These are phyloP conservation scores for Dactylis glomerata DNA, from an alignment of 176 grass and related monocot species.

Conservation along the genomic window DNA sequence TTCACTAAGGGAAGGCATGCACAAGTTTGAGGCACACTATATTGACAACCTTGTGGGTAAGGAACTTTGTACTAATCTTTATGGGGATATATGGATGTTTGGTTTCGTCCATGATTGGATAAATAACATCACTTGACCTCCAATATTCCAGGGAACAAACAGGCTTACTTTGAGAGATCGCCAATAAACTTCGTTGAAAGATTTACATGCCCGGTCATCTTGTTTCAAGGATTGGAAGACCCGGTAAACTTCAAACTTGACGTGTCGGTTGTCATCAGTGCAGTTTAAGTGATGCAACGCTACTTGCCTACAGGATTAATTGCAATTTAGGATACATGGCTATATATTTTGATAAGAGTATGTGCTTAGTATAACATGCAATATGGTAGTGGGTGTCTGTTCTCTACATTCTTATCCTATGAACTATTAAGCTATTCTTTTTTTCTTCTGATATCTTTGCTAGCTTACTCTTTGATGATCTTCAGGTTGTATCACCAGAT, in stretches of 20 bases:
- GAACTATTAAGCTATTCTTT: background rate
- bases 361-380: background rate
- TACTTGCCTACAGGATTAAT: background rate
- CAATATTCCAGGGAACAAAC: conserved; percentile 56
- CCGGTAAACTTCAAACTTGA: conserved; percentile 51
- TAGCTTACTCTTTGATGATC: conserved; percentile 3
- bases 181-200: conserved; percentile 88
- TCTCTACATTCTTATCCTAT: background rate
- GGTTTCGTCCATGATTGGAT: background rate
- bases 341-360: background rate
- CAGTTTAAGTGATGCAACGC: background rate
- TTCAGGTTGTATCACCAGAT: conserved; percentile 75
- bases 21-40: conserved; percentile 81
- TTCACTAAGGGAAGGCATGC: conserved; percentile 50
- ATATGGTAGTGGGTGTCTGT: background rate
- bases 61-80: conserved; percentile 9
- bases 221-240: conserved; percentile 93
- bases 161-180: conserved; percentile 62
- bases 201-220: conserved; percentile 82
- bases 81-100: background rate
- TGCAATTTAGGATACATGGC: background rate
- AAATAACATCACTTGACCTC: background rate
- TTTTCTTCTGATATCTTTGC: conserved; percentile 5
- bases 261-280: background rate
- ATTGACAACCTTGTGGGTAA: conserved; percentile 81